Evolutionary conservation across 257 asterid genomes (phyloP).

Genomic region (Asclepias syriaca): DNA sequence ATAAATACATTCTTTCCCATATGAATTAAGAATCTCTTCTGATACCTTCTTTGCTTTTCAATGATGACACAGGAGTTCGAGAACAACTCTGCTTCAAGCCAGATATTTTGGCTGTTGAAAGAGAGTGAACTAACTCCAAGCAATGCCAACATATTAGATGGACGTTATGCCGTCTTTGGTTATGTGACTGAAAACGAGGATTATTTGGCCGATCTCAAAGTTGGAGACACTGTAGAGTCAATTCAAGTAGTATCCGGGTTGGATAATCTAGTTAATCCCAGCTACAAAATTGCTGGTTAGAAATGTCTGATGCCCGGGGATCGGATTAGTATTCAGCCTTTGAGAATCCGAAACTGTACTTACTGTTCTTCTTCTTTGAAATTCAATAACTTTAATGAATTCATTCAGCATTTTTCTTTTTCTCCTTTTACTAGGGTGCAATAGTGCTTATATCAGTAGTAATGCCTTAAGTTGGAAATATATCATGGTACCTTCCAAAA

Average conservation of each 20-base stretch:
- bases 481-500: too few species aligned
- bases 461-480: neutral
- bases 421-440: neutral
- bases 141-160: constrained; percentile 94
- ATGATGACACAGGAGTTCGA: constrained; percentile 79
- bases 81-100: constrained; percentile 94
- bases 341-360: neutral
- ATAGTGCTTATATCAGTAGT: neutral
- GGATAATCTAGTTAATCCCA: constrained; percentile 90
- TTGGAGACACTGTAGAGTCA: constrained; percentile 94
- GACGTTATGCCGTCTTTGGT: constrained; percentile 88
- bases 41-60: neutral
- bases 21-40: constrained; percentile 3
- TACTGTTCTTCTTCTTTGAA: neutral
- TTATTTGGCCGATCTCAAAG: constrained; percentile 84
- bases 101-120: constrained; percentile 92
- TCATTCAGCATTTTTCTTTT: neutral
- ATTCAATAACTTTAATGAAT: constrained; percentile 5
- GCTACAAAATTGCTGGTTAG: constrained; percentile 95
- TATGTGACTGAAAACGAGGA: constrained; percentile 81
- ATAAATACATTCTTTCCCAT: neutral
- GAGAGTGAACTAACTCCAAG: constrained; percentile 98
- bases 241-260: constrained; percentile 81
- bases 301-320: neutral
- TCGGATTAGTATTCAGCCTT: neutral